Percentiles rank a stretch among this genome's conserved stretches.
Conservation (phyloP, 2,329 filamentous ascomycete species). For the Davidsoniella virescens region DNA sequence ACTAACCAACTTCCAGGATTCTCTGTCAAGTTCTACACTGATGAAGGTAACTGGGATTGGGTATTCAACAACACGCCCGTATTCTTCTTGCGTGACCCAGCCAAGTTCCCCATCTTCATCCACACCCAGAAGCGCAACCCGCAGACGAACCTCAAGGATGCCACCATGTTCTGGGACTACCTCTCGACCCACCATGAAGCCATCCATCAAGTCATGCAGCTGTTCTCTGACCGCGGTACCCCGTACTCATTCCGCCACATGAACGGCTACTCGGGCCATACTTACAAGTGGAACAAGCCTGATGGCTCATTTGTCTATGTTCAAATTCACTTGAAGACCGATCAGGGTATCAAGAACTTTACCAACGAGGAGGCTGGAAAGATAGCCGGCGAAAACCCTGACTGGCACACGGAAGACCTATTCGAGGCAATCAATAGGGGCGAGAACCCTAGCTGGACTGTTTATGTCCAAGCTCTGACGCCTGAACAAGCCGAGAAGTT, state of each 20-base stretch:
- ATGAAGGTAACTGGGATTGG: slow-evolving; percentile 57
- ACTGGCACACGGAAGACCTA: slow-evolving; percentile 46
- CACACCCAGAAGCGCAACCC: slow-evolving; percentile 66
- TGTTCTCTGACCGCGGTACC: slow-evolving; percentile 51
- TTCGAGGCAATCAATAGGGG: slow-evolving; percentile 45
- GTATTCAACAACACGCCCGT: slow-evolving; percentile 64
- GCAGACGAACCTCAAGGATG: slow-evolving; percentile 52
- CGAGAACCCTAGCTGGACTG: slow-evolving; percentile 46
- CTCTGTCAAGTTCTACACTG: slow-evolving; percentile 54
- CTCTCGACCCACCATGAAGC: slow-evolving; percentile 44
- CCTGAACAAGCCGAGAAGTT: slow-evolving; percentile 45
- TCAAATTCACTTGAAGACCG: slow-evolving; percentile 46
- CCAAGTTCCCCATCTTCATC: slow-evolving; percentile 61
- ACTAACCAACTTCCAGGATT: slow-evolving; percentile 30
- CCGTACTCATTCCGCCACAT: slow-evolving; percentile 49
- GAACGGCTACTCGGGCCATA: slow-evolving; percentile 52
- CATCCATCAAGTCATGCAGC: slow-evolving; percentile 46
- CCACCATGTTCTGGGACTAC: slow-evolving; percentile 38
- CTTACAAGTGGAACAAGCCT: slow-evolving; percentile 49
- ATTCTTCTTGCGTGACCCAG: slow-evolving; percentile 60
- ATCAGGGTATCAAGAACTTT: slow-evolving; percentile 45
- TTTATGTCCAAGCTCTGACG: slow-evolving; percentile 46
- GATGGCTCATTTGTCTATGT: slow-evolving; percentile 51
- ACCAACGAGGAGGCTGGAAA: slow-evolving; percentile 39
- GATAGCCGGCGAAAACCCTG: slow-evolving; percentile 40